Base-by-base conservation (phyloP, 2,329 filamentous ascomycete species). In the Curvularia verruculosa region DNA sequence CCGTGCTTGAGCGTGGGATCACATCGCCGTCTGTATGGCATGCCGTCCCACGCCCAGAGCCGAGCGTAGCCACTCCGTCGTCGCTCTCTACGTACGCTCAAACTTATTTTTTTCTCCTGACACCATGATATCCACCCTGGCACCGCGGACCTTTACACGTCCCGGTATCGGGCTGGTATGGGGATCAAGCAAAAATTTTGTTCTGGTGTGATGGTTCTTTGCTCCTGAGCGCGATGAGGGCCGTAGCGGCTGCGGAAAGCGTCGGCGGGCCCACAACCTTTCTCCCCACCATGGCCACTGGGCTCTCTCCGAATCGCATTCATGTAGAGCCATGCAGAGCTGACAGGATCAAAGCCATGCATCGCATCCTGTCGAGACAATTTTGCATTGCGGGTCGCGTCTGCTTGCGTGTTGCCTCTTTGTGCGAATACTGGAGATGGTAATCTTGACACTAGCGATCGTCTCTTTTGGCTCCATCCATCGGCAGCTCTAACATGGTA, bases 241-340 rank as follows among this genome's bases (percentile, higher is more conserved):
- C 63, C 63, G 61, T 55, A 23, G 36, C 39, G 28, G 49, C 36
- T 51, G 59, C 63, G 63, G 63, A 62, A 65, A 64, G 52, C 63
- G 61, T 65, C 63, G 63, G 63, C 49, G 43, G 52, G 39, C 56
- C 56, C 56, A 59, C 56, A 45, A 23, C 36, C 31, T 26, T 23
- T 34, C 23, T 48, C 46, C 21, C 46, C 31, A 18, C 31, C 21
- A 39, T 28, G 23, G 15, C 46, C 46, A 49, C 34, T 19, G 19
- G n/a, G 5, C 21, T 15, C 21, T 8, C 34, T 36, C 34, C 15
- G 34, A 36, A 36, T n/a, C 15, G 18, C 26, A 5, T 31, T 21
- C n/a, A 15, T 46, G 21, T 24, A 10, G 12, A 7, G 19, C 3
- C 39, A 23, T 23, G 37, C 15, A 19, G 12, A 40, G 15, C 18